Conservation (phyloP, 805 yeast species). For the Zygoascus tannicola region DNA sequence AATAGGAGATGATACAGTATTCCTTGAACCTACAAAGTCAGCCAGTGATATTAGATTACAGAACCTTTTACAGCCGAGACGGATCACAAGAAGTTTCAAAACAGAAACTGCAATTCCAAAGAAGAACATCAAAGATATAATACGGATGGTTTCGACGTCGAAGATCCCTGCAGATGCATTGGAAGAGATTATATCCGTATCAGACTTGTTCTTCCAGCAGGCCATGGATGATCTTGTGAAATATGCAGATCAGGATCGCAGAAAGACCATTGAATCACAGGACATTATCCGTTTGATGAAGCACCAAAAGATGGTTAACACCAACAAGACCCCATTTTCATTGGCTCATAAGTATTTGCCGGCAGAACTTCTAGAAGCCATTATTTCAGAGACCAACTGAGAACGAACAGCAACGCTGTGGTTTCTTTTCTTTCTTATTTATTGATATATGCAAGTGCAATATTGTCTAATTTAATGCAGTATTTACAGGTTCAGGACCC, state of each 20-base stretch:
- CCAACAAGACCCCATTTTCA: slow-evolving; percentile 15
- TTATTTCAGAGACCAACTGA: slow-evolving; percentile 1
- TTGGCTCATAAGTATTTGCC: slow-evolving; percentile 26
- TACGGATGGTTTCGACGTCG: slow-evolving; percentile 5
- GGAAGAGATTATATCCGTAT: slow-evolving; percentile 19
- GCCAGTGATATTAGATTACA: neutral
- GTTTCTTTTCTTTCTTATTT: no score
- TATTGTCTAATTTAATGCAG: no score
- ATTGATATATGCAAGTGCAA: no score
- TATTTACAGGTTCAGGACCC: no score
- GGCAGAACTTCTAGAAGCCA: slow-evolving; percentile 21
- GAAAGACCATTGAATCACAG: slow-evolving; percentile 23
- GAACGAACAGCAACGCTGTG: no score
- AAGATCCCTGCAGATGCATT: slow-evolving; percentile 17
- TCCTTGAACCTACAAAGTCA: neutral
- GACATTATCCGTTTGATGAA: slow-evolving; percentile 24
- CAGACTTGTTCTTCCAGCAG: slow-evolving; percentile 26
- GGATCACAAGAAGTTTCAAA: neutral
- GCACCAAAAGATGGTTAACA: slow-evolving; percentile 24
- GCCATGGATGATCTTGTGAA: slow-evolving; percentile 24
- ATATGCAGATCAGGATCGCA: slow-evolving; percentile 28
- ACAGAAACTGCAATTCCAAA: slow-evolving; percentile 11
- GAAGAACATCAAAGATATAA: slow-evolving; percentile 10
- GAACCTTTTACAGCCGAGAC: neutral
- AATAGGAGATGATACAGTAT: slow-evolving; percentile 5